Evolutionary conservation across 2,329 filamentous ascomycete genomes (phyloP), one percentile per base, ranked within the genome.

Genomic region (Fusarium ambrosium): DNA sequence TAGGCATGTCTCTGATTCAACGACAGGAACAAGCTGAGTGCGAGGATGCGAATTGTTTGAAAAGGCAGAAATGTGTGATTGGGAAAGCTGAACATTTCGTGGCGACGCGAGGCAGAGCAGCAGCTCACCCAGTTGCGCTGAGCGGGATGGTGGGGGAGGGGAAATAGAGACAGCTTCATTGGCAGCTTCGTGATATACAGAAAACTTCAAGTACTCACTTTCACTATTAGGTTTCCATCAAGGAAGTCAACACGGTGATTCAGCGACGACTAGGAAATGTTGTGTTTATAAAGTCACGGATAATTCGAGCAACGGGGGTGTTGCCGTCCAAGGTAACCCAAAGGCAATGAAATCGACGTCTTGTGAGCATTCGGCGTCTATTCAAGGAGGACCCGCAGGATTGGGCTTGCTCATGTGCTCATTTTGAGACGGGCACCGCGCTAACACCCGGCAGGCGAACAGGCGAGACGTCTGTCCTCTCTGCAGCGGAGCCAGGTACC

Each of bases 351-450:
- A 67, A 72, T 69, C 48, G 64, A 68, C 53, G 77, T 77, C 70
- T 74, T 67, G 76, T 73, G 67, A 77, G 70, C 73, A 65, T 61
- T 43, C 67, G 53, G 74, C 63, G 58, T 66, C 72, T 64, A 73
- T 75, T 71, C 63, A 61, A 66, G 67, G 62, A 77, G 71, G 78
- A 83, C 80, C 83, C 82, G 80, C 82, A 84, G 77, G 73, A 74
- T 81, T 84, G 80, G 83, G 83, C 82, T 81, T 83, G 84, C 83
- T 86, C 85, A 87, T 86, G 85, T 87, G 85, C 82, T 80, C 84
- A 82, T 82, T 84, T 79, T 81, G 81, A 85, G 83, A 84, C 83
- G 81, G 78, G 78, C 74, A 72, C 55, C 41, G 63, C 63, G 63
- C 63, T 61, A 65, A 65, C 60, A 51, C 20, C 63, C 63, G 63